Conservation (phyloP, 2,329 filamentous ascomycete genomes). For the Didymella arachidicola region DNA sequence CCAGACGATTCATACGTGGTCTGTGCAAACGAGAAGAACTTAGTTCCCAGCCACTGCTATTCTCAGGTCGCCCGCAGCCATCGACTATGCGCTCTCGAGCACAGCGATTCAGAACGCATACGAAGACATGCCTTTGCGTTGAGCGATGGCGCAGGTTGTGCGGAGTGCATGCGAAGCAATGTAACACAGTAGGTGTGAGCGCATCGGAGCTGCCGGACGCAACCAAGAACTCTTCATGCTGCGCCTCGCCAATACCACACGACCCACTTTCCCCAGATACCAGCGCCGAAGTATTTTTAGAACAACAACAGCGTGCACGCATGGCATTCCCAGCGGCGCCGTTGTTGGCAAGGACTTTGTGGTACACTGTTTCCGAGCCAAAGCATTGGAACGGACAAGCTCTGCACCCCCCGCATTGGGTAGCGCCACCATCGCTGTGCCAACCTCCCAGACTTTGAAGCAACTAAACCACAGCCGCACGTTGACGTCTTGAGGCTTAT, state of each 20-base stretch:
- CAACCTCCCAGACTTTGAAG: slow-evolving; percentile 10
- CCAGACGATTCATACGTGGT: background rate
- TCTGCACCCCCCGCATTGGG: slow-evolving; percentile 3
- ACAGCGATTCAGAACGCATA: background rate
- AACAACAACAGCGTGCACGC: background rate
- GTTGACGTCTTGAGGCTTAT: background rate
- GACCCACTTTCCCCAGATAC: slow-evolving; percentile 7
- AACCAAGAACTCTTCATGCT: slow-evolving; percentile 2
- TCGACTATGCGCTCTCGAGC: background rate
- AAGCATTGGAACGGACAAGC: too few species aligned
- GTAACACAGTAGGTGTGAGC: background rate
- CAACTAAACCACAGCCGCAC: background rate
- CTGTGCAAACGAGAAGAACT: slow-evolving; percentile 1
- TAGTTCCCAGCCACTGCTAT: slow-evolving; percentile 2
- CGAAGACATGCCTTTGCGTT: background rate
- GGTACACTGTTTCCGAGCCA: background rate
- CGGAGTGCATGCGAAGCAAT: background rate
- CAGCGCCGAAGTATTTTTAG: background rate
- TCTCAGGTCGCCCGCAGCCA: background rate
- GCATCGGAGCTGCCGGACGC: background rate
- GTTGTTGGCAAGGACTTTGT: background rate
- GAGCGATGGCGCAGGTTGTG: background rate
- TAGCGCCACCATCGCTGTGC: background rate
- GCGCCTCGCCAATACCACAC: background rate
- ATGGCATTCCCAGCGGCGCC: background rate